Conservation (phyloP, 1,139 yeast species). For the Scheffersomyces illinoinensis region DNA sequence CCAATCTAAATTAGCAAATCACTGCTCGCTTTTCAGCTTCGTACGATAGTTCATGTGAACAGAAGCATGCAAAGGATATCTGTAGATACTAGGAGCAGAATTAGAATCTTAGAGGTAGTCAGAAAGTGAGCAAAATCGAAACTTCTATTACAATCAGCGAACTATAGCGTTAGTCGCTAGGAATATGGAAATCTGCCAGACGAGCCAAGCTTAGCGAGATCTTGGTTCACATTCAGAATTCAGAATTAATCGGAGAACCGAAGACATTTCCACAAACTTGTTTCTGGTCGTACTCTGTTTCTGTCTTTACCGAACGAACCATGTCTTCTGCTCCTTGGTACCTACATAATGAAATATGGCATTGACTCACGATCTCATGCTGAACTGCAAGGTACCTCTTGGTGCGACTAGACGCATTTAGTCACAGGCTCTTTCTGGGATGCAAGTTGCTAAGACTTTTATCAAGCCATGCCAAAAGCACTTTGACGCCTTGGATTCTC, state of each 20-base stretch:
- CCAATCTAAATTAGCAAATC: not conserved
- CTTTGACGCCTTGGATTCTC: not conserved
- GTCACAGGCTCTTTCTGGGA: not conserved
- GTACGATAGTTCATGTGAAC: not conserved
- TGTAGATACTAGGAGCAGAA: not conserved
- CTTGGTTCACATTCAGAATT: too few relatives aligned
- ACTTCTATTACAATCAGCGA: not conserved
- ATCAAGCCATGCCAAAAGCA: not conserved
- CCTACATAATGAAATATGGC: not conserved
- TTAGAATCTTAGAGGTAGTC: not conserved
- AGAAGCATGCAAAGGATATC: not conserved
- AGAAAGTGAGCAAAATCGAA: not conserved
- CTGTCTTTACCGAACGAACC: not conserved
- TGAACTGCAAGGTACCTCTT: not conserved
- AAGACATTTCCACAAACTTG: not conserved
- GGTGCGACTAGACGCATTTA: not conserved
- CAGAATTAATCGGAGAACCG: not conserved
- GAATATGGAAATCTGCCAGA: not conserved
- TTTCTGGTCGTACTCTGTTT: not conserved
- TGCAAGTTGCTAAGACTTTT: not conserved
- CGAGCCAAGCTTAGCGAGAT: not conserved
- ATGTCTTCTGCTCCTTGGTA: not conserved
- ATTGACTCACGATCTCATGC: too few relatives aligned
- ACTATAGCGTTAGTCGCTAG: too few relatives aligned
- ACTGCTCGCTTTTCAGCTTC: not conserved